A percentile compares a stretch with the other conserved stretches of the same genome.
Evolutionary conservation across 768 basidiomycete species (phyloP).

Genomic region (Naganishia kalamii): DNA sequence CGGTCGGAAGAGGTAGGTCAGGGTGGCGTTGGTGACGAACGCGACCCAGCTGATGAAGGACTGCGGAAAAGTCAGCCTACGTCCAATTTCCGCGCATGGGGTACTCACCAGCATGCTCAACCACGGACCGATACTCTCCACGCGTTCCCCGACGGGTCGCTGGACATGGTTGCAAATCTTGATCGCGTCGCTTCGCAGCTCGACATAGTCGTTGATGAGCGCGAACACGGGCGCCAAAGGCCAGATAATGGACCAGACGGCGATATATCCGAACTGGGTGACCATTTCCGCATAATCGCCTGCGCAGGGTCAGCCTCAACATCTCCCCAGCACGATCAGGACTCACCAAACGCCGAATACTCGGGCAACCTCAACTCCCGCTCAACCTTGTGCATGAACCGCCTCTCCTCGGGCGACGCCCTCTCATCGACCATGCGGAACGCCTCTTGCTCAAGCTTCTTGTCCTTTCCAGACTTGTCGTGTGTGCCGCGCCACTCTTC

Average conservation of each 20-base stretch:
- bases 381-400: slow-evolving; percentile 71
- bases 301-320: slow-evolving; percentile 25
- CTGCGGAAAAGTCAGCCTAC: slow-evolving; percentile 29
- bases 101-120: slow-evolving; percentile 66
- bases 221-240: slow-evolving; percentile 83
- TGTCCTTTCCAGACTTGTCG: not conserved
- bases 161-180: slow-evolving; percentile 82
- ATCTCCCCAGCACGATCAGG: not conserved
- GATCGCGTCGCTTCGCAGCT: slow-evolving; percentile 87
- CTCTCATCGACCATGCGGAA: not conserved
- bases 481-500: slow-evolving; percentile 22
- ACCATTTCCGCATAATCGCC: slow-evolving; percentile 93
- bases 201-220: slow-evolving; percentile 79
- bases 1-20: slow-evolving; percentile 82
- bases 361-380: slow-evolving; percentile 70
- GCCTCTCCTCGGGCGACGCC: slow-evolving; percentile 53
- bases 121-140: slow-evolving; percentile 92
- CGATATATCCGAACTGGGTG: slow-evolving; percentile 79
- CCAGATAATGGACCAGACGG: slow-evolving; percentile 90
- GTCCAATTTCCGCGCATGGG: not conserved
- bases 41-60: slow-evolving; percentile 80
- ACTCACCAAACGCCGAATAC: slow-evolving; percentile 64
- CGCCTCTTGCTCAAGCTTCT: not conserved
- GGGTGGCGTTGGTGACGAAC: slow-evolving; percentile 77
- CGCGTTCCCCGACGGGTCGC: slow-evolving; percentile 76